Base-by-base conservation (phyloP, 257 asterid species). In the Solanum chmielewskii region DNA sequence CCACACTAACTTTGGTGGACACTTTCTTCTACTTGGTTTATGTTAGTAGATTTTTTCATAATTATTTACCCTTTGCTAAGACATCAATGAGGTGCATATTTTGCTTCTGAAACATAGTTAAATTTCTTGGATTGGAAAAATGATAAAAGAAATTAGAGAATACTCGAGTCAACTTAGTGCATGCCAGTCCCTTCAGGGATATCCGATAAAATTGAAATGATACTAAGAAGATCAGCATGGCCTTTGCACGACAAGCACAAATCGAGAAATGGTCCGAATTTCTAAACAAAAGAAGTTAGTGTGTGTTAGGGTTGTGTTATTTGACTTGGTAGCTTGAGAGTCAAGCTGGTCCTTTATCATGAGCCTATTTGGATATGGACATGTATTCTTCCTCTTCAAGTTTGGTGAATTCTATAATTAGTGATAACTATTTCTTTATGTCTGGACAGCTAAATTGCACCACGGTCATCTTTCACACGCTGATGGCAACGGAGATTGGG, bases 401-500 rank as follows among this genome's bases (percentile, higher is more conserved):
- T 80, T 11, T 80, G 68, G 68, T 80, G 44, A 80, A 33, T 83
- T 45, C 78, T 82, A 15, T 42, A 71, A 33, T 86, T 91, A 85
- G 80, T 88, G 83, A 77, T 89, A 49, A 25, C 87, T 87, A 78
- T 89, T 88, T 69, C 52, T 29, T 9, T 76, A 88, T 77, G 84
- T 64, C 62, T 88, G 85, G 76, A 87, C 86, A 97, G 99, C 99
- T 76, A 95, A 92, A 91, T 88, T 95, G 93, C 98, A 97, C 88
- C 99, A 93, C 83, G 99, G 99, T 86, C 98, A 93, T 89, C 97
- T 97, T 78, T 88, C 98, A 10, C 93, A 97, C 87, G 99, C 98
- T 88, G 99, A 97, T 89, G 98, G 99, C 85, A 95, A 97, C 70
- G 99, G 98, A 87, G 99, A 97, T 88, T 97, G 99, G 99, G 99